Evolutionary conservation across 2,329 filamentous ascomycete species (phyloP).

Genomic region (Blastomyces percursus): DNA sequence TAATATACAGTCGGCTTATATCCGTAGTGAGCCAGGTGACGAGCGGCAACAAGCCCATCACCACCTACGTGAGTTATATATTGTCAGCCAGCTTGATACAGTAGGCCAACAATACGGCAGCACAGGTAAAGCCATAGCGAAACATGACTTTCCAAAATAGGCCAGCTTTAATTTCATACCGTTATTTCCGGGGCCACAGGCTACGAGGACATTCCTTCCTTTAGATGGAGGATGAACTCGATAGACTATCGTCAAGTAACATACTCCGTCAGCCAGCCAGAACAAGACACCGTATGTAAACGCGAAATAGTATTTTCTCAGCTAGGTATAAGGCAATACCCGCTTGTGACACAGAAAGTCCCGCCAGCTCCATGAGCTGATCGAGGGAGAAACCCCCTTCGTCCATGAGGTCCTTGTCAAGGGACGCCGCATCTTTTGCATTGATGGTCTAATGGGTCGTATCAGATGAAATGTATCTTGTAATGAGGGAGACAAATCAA

Average conservation of each 20-base stretch:
- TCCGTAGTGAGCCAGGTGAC: constrained; percentile 84
- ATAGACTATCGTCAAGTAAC: constrained; percentile 51
- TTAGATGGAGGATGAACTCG: constrained; percentile 64
- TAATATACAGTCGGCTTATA: constrained; percentile 86
- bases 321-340: constrained; percentile 38
- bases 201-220: constrained; percentile 66
- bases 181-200: constrained; percentile 76
- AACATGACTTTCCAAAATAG: background rate
- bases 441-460: constrained; percentile 58
- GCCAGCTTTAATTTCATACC: constrained; percentile 22
- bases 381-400: constrained; percentile 81
- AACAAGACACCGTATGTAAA: background rate
- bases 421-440: constrained; percentile 73
- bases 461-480: constrained; percentile 1
- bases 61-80: constrained; percentile 48
- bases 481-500: background rate
- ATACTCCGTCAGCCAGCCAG: constrained; percentile 3
- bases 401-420: constrained; percentile 90
- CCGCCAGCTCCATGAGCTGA: constrained; percentile 94
- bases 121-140: background rate
- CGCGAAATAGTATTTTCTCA: background rate
- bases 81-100: background rate
- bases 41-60: constrained; percentile 86
- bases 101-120: background rate
- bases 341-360: constrained; percentile 83